Conservation (phyloP, 495 filamentous ascomycete species). For the Penicillium ucsense region DNA sequence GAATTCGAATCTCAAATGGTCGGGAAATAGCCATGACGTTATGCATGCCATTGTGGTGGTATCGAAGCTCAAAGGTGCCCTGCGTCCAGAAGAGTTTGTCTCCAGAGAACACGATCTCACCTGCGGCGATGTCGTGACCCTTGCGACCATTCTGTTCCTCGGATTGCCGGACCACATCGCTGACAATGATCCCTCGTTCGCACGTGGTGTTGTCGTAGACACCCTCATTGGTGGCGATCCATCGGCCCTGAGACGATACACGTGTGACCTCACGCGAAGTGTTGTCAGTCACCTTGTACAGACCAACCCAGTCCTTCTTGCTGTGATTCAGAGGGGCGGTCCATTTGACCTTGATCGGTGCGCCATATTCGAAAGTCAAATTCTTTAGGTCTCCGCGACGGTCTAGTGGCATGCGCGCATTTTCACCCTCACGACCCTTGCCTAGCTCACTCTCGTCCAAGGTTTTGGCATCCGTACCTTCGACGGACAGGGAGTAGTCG, state of each 20-base stretch:
- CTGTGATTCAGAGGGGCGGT: conserved; percentile 83
- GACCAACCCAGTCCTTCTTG: conserved; percentile 89
- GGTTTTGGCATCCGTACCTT: conserved; percentile 49
- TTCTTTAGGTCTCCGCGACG: conserved; percentile 55
- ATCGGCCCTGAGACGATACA: conserved; percentile 79
- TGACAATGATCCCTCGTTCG: conserved; percentile 69
- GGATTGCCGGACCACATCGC: conserved; percentile 44
- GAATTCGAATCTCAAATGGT: conserved; percentile 83
- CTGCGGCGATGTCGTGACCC: conserved; percentile 33
- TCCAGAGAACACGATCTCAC: conserved; percentile 80
- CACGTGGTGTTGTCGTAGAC: conserved; percentile 66
- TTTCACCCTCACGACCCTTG: conserved; percentile 41
- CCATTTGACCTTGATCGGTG: conserved; percentile 87
- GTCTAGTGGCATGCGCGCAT: conserved; percentile 39
- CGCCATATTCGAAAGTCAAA: conserved; percentile 76
- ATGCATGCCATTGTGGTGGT: conserved; percentile 90
- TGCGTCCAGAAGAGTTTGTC: conserved; percentile 97
- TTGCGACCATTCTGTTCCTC: conserved; percentile 37
- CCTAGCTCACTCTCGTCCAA: conserved; percentile 38
- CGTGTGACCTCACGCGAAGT: conserved; percentile 71
- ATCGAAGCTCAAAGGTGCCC: conserved; percentile 91
- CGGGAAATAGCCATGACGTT: conserved; percentile 93
- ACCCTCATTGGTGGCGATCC: conserved; percentile 71
- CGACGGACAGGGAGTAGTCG: conserved; percentile 69
- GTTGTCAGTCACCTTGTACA: conserved; percentile 93